A percentile compares a stretch with the other conserved stretches of the same genome.
Conservation (phyloP, 2,329 filamentous ascomycete species). For the Hymenoscyphus albidus region DNA sequence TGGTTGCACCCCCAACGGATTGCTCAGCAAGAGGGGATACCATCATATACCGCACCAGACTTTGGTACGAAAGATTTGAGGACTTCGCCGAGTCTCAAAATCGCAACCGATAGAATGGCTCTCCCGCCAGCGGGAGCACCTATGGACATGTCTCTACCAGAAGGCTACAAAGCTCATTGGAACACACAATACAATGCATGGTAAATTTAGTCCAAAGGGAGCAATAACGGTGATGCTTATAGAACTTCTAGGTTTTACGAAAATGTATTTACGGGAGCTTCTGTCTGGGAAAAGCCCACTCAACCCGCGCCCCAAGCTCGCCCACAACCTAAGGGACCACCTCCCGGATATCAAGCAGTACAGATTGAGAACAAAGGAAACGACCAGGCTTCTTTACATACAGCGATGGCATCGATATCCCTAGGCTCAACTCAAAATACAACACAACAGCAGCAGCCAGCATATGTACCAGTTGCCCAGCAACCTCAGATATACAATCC, state of each 20-base stretch:
- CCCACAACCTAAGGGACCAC: constrained; percentile 7
- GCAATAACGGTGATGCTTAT: neutral
- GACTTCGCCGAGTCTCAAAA: neutral
- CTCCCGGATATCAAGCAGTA: constrained; percentile 11
- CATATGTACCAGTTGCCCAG: neutral
- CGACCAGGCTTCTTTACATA: constrained; percentile 9
- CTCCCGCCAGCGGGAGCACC: constrained; percentile 9
- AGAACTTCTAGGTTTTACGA: constrained; percentile 16
- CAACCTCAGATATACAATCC: constrained; percentile 4
- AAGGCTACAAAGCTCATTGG: constrained; percentile 19
- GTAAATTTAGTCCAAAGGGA: constrained; percentile 5
- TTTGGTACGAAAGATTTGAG: neutral
- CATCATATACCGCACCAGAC: neutral
- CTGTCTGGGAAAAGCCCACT: constrained; percentile 18
- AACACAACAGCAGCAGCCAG: neutral
- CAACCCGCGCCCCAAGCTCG: constrained; percentile 8
- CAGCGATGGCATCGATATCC: constrained; percentile 14
- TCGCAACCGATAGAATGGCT: constrained; percentile 4
- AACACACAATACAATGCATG: constrained; percentile 17
- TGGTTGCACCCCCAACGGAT: neutral
- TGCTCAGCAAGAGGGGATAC: neutral
- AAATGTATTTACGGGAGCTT: constrained; percentile 17
- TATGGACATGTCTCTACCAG: constrained; percentile 7
- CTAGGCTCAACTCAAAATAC: neutral
- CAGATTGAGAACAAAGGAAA: neutral